Base-by-base conservation (phyloP, 73 alveolate genomes). In the Effrenium voratum region DNA sequence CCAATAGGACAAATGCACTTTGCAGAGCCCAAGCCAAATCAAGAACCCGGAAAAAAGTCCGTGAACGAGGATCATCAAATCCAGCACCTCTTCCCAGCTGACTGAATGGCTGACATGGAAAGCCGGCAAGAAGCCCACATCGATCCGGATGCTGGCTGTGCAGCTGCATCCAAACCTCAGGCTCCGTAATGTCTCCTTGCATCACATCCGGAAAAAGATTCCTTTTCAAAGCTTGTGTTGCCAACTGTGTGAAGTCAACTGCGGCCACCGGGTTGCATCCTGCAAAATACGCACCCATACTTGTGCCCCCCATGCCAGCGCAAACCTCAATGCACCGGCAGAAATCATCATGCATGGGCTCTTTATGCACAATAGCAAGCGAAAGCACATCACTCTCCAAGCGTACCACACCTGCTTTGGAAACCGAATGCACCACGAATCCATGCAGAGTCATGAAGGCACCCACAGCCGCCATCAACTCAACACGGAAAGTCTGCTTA, bases 91-190 rank as follows among this genome's bases (percentile, higher is more conserved):
- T 5, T 13, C 86, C 86, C 10, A 76, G 59, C 0, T 36, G 13
- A 38, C 60, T 6, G 40, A 76, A 76, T 8, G 86, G 86, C 59
- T 76, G 86, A 24, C 86, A 76, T 0, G 86, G 86, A 40, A 76
- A 76, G 38, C 86, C 86, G 43, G 86, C 86, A 38, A 76, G 1
- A 6, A 76, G 15, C 22, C 86, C 86, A 75, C 3, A 3, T 1
- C 85, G 55, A 34, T n/a, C n/a, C 46, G n/a, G 41, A 76, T 22
- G 59, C 4, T 52, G 59, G 2, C 22, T 52, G 2, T 76, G 86
- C 22, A 76, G 1, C 26, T 10, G 34, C 15, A 40, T 57, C 38
- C 5, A 0, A 0, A 4, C 16, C 6, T 16, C 16, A 8, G 38
- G 22, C 0, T 1, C 10, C 12, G 3, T 3, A 10, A 76, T 1